Evolutionary conservation across 164 flowering plant genomes (phyloP).

Genomic region (Piper betle): DNA sequence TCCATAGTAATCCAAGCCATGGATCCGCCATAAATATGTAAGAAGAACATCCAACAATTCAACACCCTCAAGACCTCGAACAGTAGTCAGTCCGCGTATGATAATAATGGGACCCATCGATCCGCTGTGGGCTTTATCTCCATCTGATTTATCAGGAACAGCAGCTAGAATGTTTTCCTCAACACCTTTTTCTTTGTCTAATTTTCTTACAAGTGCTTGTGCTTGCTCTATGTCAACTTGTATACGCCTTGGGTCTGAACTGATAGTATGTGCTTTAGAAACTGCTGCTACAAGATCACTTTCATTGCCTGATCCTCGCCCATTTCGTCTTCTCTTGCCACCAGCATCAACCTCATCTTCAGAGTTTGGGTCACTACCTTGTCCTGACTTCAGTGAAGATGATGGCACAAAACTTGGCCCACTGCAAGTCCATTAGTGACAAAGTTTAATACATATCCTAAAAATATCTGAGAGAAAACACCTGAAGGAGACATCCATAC

Average conservation of each 20-base stretch:
- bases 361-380: constrained; percentile 63
- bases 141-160: constrained; percentile 44
- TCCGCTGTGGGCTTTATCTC: constrained; percentile 65
- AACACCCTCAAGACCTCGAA: constrained; percentile 88
- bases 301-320: constrained; percentile 53
- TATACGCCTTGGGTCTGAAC: constrained; percentile 70
- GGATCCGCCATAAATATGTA: constrained; percentile 93
- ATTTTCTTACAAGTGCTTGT: constrained; percentile 69
- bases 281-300: constrained; percentile 56
- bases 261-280: constrained; percentile 77
- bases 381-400: constrained; percentile 53
- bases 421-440: constrained; percentile 28
- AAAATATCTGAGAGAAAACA: background rate
- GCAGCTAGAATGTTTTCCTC: constrained; percentile 59
- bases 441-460: background rate
- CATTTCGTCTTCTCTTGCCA: constrained; percentile 73
- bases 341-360: constrained; percentile 63
- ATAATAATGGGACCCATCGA: constrained; percentile 81
- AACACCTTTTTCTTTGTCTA: constrained; percentile 83
- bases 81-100: constrained; percentile 68
- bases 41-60: constrained; percentile 82
- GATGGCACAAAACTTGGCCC: constrained; percentile 58
- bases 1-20: constrained; percentile 95
- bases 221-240: constrained; percentile 73
- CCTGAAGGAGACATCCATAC: constrained; percentile 28